Conservation (phyloP, 2,329 filamentous ascomycete species). For the Metarhizium guizhouense region DNA sequence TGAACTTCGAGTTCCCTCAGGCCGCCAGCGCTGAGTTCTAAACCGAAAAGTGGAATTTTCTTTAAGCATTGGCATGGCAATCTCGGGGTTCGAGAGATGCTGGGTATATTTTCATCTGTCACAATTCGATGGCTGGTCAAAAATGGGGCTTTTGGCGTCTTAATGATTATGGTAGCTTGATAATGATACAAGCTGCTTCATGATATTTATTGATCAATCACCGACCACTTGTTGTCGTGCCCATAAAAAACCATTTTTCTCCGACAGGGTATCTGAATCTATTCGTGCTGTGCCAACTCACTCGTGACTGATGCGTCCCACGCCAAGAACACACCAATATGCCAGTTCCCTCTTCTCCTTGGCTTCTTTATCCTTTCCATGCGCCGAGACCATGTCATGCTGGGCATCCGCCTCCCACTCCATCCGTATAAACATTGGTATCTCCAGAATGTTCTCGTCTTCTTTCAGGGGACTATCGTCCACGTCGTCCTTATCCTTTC, state of each 20-base stretch:
- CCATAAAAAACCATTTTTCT: constrained; percentile 6
- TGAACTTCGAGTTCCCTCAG: constrained; percentile 98
- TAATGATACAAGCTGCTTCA: constrained; percentile 35
- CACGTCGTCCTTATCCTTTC: constrained; percentile 24
- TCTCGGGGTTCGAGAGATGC: constrained; percentile 5
- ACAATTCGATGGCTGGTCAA: constrained; percentile 27
- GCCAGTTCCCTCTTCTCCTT: constrained; percentile 80
- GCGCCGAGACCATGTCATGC: constrained; percentile 51
- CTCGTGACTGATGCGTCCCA: constrained; percentile 64
- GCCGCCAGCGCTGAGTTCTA: constrained; percentile 53
- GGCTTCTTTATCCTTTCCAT: constrained; percentile 46
- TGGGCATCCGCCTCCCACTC: constrained; percentile 75
- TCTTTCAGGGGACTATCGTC: constrained; percentile 41
- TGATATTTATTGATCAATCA: constrained; percentile 23
- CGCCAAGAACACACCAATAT: constrained; percentile 90
- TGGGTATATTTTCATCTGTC: constrained; percentile 22
- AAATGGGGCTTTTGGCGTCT: constrained; percentile 38
- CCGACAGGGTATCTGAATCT: constrained; percentile 36
- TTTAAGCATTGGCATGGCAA: constrained; percentile 5
- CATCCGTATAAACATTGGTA: constrained; percentile 85
- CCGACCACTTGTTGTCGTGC: constrained; percentile 13
- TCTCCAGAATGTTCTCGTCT: constrained; percentile 66
- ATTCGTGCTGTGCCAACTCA: constrained; percentile 12
- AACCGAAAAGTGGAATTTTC: constrained; percentile 42
- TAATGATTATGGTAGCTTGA: constrained; percentile 38